These are phyloP conservation scores for Jackrogersella minutella DNA, from an alignment of 495 filamentous ascomycete species.

Conservation along the genomic window DNA sequence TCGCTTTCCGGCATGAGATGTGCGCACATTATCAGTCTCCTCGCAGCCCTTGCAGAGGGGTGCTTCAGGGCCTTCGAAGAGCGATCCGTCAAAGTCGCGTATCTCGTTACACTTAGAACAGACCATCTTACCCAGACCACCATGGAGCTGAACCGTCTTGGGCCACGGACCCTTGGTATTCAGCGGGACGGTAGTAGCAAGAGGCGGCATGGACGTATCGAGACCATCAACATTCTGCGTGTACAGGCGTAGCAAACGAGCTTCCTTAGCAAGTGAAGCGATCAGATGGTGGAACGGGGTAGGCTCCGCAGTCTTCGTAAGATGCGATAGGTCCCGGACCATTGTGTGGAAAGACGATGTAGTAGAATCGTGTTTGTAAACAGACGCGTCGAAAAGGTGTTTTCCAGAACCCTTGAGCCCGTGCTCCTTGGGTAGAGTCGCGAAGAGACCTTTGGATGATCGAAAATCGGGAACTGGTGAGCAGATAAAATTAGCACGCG, in stretches of 20 bases:
- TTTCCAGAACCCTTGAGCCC: conserved; percentile 94
- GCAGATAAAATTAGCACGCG: conserved; percentile 36
- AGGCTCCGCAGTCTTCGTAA: conserved; percentile 77
- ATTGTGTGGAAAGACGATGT: conserved; percentile 93
- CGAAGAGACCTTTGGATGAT: conserved; percentile 87
- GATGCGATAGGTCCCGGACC: conserved; percentile 84
- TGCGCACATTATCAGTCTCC: conserved; percentile 76
- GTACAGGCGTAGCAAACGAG: conserved; percentile 89
- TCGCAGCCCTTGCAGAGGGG: conserved; percentile 83
- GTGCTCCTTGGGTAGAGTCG: conserved; percentile 80
- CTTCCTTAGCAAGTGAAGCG: conserved; percentile 87
- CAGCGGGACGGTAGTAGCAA: conserved; percentile 77
- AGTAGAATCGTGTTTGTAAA: conserved; percentile 88
- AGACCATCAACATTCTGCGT: conserved; percentile 96
- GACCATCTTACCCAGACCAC: conserved; percentile 93
- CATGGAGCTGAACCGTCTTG: conserved; percentile 90
- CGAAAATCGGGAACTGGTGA: conserved; percentile 91
- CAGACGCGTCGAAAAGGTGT: conserved; percentile 94
- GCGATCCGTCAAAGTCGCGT: conserved; percentile 73
- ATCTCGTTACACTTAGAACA: conserved; percentile 90
- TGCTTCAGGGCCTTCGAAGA: conserved; percentile 84
- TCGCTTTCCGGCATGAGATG: conserved; percentile 80
- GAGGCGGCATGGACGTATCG: conserved; percentile 82
- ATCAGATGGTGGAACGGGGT: conserved; percentile 94
- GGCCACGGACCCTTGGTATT: conserved; percentile 87